Base-by-base conservation (phyloP, 257 asterid genomes). In the Parsonsia alboflavescens region DNA sequence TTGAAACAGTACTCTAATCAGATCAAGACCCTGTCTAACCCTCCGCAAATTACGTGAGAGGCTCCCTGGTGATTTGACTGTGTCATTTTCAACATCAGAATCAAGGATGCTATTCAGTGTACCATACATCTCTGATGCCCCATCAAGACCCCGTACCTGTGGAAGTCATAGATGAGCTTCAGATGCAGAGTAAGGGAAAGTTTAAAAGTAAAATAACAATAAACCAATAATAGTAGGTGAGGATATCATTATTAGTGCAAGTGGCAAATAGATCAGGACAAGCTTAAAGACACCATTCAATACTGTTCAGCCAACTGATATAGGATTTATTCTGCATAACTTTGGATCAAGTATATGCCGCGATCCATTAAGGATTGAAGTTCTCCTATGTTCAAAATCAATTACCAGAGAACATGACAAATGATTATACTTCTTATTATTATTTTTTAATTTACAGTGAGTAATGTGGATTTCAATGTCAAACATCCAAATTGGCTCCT, bases 1-100 rank as follows among this genome's bases (percentile, higher is more conserved):
- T 61, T 85, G 90, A 84, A 95, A 92, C 48, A 92, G 75, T 66
- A 86, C 96, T 81, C 97, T 86, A 75, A 95, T 85, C 56, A 95
- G 98, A 85, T 92, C 96, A 68, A 95, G 97, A 54, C 98, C 99
- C 86, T 92, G 99, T 80, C 98, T 86, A 33, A 95, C 97, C 84
- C 99, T 87, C 49, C 99, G 93, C 78, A 95, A 75, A 79, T 93
- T 89, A 19, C 98, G 96, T 0, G 99, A 89, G 49, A 85, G 93
- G 80, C 99, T 95, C 70, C 98, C 97, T 11, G 86, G 86, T 62
- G 90, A 77, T 82, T 80, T 95, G 79, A 95, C 99, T 0, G 93
- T 84, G 75, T 82, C 85, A 58, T 84, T 85, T 79, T 42, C 82
- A 26, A 83, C 77, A 64, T 95, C 98, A 71, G 70, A 86, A 45